Conservation (phyloP, 2,329 filamentous ascomycete species). For the Phoma sp. region DNA sequence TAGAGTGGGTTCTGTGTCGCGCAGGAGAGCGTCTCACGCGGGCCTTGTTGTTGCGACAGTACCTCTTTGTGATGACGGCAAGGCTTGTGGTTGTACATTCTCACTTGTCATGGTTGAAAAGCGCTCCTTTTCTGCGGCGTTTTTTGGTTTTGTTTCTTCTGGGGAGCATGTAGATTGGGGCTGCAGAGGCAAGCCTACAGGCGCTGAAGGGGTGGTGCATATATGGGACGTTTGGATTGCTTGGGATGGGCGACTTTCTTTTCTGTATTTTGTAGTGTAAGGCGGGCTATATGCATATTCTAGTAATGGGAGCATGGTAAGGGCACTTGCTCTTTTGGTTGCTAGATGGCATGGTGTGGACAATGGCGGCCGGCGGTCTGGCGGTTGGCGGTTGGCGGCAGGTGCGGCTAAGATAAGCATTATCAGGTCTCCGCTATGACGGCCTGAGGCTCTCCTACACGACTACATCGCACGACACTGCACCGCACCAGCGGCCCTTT, state of each 20-base stretch:
- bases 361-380: neutral
- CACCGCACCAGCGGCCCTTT: too few species aligned
- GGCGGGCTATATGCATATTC: neutral
- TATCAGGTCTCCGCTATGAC: neutral
- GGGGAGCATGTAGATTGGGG: neutral
- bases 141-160: neutral
- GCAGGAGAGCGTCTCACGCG: neutral
- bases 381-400: neutral
- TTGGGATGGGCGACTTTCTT: neutral
- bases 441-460: neutral
- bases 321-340: neutral
- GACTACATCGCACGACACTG: too few species aligned
- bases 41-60: neutral
- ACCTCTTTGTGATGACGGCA: slow-evolving; percentile 4
- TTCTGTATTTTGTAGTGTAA: neutral
- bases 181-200: neutral
- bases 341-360: neutral
- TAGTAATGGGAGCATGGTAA: neutral
- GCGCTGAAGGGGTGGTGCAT: slow-evolving; percentile 4
- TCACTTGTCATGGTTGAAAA: neutral
- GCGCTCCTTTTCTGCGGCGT: neutral
- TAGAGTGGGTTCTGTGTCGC: neutral
- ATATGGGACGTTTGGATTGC: neutral
- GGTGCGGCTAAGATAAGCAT: neutral
- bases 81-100: neutral